phyloP scores from a whole-genome alignment of 1,284 basidiomycete species.

The Psilocybe mexicana region DNA sequence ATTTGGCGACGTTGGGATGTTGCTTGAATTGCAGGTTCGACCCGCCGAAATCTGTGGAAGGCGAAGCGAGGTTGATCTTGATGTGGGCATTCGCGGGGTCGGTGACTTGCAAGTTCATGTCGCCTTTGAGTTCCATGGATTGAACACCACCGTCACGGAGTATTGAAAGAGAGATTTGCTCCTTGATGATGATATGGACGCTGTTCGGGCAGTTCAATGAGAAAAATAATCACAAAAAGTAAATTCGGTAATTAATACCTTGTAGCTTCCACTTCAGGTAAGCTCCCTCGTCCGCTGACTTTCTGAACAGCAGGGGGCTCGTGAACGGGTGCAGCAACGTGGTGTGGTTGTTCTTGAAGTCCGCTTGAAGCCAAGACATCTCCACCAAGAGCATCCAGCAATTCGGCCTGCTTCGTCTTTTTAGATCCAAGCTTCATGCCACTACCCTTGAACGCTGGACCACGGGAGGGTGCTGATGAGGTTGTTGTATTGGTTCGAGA shows the following conservation, averaged over 20 bases:
- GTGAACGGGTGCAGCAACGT: slow-evolving; percentile 40
- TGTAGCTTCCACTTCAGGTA: slow-evolving; percentile 79
- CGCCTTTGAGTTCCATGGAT: slow-evolving; percentile 90
- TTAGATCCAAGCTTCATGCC: slow-evolving; percentile 99
- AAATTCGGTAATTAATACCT: slow-evolving; percentile 49
- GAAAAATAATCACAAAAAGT: slow-evolving; percentile 3
- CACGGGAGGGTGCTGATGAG: slow-evolving; percentile 52
- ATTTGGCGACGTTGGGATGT: slow-evolving; percentile 93
- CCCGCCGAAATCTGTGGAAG: slow-evolving; percentile 63
- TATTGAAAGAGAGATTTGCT: slow-evolving; percentile 79
- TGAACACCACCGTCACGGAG: slow-evolving; percentile 90
- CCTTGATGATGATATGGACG: slow-evolving; percentile 85
- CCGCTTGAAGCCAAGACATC: slow-evolving; percentile 60
- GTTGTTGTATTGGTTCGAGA: slow-evolving; percentile 46
- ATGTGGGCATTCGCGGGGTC: slow-evolving; percentile 80
- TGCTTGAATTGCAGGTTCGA: slow-evolving; percentile 91
- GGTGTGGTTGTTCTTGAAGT: slow-evolving; percentile 55
- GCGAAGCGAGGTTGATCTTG: slow-evolving; percentile 66
- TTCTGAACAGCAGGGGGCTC: slow-evolving; percentile 42
- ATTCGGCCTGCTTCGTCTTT: slow-evolving; percentile 84
- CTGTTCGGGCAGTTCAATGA: slow-evolving; percentile 39
- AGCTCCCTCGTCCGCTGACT: slow-evolving; percentile 50
- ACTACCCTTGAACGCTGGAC: slow-evolving; percentile 88
- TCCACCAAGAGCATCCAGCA: slow-evolving; percentile 86
- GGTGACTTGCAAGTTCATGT: slow-evolving; percentile 90